phyloP scores from a whole-genome alignment of 306 rosid species.

The Ormosia semicastrata region DNA sequence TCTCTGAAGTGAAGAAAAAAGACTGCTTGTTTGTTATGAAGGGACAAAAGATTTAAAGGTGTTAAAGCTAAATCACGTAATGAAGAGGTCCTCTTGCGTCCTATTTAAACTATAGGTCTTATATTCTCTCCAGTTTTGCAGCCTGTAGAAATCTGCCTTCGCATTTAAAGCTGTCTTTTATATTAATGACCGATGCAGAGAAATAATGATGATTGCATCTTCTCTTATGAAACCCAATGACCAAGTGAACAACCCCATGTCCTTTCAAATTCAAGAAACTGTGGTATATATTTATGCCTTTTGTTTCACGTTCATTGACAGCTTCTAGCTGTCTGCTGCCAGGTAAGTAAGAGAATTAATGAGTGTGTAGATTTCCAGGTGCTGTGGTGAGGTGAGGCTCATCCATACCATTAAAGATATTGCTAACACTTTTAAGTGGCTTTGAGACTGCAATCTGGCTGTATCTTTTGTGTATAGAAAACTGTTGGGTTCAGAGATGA shows the following conservation, averaged over 20 bases:
- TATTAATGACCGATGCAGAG: slow-evolving; percentile 45
- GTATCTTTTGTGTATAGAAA: slow-evolving; percentile 19
- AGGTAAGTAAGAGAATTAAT: slow-evolving; percentile 49
- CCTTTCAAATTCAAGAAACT: slow-evolving; percentile 59
- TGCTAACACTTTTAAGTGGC: neutral
- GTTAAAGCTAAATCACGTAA: slow-evolving; percentile 36
- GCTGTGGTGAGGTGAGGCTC: slow-evolving; percentile 37
- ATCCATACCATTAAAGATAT: slow-evolving; percentile 19
- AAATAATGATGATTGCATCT: slow-evolving; percentile 41
- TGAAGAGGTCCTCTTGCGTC: slow-evolving; percentile 15
- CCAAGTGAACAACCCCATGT: slow-evolving; percentile 42
- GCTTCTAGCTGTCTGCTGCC: slow-evolving; percentile 52
- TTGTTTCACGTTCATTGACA: slow-evolving; percentile 54
- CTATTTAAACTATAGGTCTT: slow-evolving; percentile 32
- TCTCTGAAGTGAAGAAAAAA: slow-evolving; percentile 3
- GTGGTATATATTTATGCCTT: slow-evolving; percentile 33
- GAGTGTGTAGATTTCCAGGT: slow-evolving; percentile 49
- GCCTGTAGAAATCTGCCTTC: slow-evolving; percentile 27
- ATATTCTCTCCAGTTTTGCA: slow-evolving; percentile 34
- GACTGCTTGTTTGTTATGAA: slow-evolving; percentile 17
- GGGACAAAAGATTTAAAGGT: slow-evolving; percentile 30
- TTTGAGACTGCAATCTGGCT: slow-evolving; percentile 25
- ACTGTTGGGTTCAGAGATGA: slow-evolving; percentile 27
- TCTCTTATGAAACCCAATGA: slow-evolving; percentile 30
- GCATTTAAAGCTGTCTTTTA: slow-evolving; percentile 44